Evolutionary conservation across 163 green algal species (phyloP), one percentile per base, ranked within the genome.

Genomic region (Prototheca wickerhamii): DNA sequence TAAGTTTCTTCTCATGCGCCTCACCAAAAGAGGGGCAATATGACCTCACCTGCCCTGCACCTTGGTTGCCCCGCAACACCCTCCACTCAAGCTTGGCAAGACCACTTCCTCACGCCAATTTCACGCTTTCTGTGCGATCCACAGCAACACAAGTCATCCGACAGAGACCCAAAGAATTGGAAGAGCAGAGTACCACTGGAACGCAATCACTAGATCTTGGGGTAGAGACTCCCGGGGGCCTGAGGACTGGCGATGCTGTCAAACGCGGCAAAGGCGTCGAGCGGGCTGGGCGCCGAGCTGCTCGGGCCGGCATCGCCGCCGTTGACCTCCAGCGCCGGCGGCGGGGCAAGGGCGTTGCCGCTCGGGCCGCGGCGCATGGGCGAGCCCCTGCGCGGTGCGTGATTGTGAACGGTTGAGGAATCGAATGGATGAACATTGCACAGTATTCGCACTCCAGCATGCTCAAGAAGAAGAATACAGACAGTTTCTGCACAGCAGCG

Each of bases 241-340:
- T 49, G 10, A 23, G 40, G 40, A 15, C 40, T 49, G 40, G 40
- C 40, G 40, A 49, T 59, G 26, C 18, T 51, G 21, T 25, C 37
- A 12, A 69, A 46, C 10, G 28, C 46, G 25, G 58, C 63, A 63
- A 69, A 69, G 23, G 63, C 63, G 59, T 69, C 63, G 42, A 68
- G 57, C 44, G 32, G 21, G 21, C 32, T 58, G 17, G 18, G 32
- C 30, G 60, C 60, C 30, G 29, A 12, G 12, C 12, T 17, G 30
- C 30, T 60, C 12, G 29, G 12, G 43, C 5, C 10, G 26, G 26
- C 20, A 35, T 18, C 12, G 12, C 10, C 29, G 26, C 58, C 43
- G 29, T 53, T 53, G 58, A 50, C 37, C 20, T 15, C 6, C 21
- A 8, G 20, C 18, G 25, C 5, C 23, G 42, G 23, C 7, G 42